Percentiles rank a stretch among this genome's conserved stretches.
Evolutionary conservation across 2,329 filamentous ascomycete species (phyloP).

Genomic region (Monosporascus sp.): DNA sequence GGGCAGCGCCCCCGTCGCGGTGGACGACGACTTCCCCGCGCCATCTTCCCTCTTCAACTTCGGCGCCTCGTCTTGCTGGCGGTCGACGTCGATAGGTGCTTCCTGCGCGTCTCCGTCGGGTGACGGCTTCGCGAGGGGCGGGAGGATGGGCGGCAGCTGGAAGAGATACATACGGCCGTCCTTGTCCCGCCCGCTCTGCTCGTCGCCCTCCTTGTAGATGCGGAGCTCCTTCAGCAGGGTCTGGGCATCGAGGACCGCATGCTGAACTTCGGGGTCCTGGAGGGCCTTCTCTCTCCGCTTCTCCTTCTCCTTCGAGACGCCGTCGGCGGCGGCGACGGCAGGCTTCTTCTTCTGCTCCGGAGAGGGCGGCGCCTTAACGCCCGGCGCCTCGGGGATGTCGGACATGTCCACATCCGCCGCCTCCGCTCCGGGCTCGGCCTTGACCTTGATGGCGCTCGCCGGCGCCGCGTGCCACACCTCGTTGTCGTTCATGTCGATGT

Average conservation of each 20-base stretch:
- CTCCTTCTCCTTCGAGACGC: constrained; percentile 22
- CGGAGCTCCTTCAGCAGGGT: constrained; percentile 27
- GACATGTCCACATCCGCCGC: constrained; percentile 35
- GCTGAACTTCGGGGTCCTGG: constrained; percentile 24
- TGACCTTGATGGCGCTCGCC: constrained; percentile 31
- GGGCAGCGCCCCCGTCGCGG: constrained; percentile 31
- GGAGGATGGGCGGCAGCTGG: constrained; percentile 58
- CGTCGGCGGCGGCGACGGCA: constrained; percentile 10
- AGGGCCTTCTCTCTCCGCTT: constrained; percentile 23
- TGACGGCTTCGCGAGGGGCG: constrained; percentile 39
- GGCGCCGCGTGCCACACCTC: constrained; percentile 39
- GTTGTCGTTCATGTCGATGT: constrained; percentile 26
- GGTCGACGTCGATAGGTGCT: constrained; percentile 20
- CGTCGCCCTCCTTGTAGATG: constrained; percentile 20
- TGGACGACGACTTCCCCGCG: constrained; percentile 28
- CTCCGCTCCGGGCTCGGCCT: constrained; percentile 37
- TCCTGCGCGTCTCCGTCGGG: constrained; percentile 13
- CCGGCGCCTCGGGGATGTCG: constrained; percentile 32
- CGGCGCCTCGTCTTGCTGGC: constrained; percentile 3
- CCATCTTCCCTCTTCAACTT: constrained; percentile 25
- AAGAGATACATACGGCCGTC: constrained; percentile 59
- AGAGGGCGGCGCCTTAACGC: constrained; percentile 23
- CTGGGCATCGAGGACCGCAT: constrained; percentile 20
- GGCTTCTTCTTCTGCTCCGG: constrained; percentile 29
- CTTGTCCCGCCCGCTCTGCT: constrained; percentile 17